Evolutionary conservation across 2,329 filamentous ascomycete species (phyloP).

Genomic region (Talaromyces sp.): DNA sequence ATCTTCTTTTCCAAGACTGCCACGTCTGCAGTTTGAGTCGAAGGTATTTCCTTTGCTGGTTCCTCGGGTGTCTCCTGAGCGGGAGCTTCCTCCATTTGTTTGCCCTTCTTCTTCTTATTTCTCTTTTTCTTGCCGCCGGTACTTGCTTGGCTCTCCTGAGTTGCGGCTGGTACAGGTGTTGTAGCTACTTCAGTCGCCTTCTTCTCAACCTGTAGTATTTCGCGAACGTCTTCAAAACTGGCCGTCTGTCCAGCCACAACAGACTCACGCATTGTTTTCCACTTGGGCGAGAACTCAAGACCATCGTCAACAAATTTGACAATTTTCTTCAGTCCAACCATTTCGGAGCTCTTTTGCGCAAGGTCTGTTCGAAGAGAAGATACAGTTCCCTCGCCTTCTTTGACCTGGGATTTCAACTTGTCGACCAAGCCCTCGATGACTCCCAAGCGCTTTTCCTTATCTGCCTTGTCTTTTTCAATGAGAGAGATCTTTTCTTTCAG

Average conservation of each 20-base stretch:
- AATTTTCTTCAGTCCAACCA: conserved; percentile 32
- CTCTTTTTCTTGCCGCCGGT: conserved; percentile 62
- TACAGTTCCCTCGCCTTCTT: conserved; percentile 51
- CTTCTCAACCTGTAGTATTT: conserved; percentile 30
- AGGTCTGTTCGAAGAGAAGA: conserved; percentile 45
- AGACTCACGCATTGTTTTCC: conserved; percentile 34
- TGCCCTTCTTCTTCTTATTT: conserved; percentile 81
- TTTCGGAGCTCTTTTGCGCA: conserved; percentile 35
- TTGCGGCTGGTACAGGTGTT: conserved; percentile 21
- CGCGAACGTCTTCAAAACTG: conserved; percentile 34
- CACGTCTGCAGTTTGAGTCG: conserved; percentile 35
- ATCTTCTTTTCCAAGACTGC: conserved; percentile 37
- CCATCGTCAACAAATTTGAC: conserved; percentile 41
- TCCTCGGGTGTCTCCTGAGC: conserved; percentile 21
- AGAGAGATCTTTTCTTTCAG: conserved; percentile 32
- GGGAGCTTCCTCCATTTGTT: conserved; percentile 41
- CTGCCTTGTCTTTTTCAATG: conserved; percentile 34
- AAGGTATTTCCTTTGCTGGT: conserved; percentile 17
- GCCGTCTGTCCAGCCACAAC: conserved; percentile 31
- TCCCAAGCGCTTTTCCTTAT: conserved; percentile 51
- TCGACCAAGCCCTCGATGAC: conserved; percentile 55
- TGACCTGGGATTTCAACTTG: conserved; percentile 52
- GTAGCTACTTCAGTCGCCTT: conserved; percentile 24
- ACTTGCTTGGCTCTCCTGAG: conserved; percentile 23
- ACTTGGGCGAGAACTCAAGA: conserved; percentile 33